These are phyloP conservation scores for Ilyonectria robusta DNA, from an alignment of 2,329 filamentous ascomycete genomes.

Conservation along the genomic window DNA sequence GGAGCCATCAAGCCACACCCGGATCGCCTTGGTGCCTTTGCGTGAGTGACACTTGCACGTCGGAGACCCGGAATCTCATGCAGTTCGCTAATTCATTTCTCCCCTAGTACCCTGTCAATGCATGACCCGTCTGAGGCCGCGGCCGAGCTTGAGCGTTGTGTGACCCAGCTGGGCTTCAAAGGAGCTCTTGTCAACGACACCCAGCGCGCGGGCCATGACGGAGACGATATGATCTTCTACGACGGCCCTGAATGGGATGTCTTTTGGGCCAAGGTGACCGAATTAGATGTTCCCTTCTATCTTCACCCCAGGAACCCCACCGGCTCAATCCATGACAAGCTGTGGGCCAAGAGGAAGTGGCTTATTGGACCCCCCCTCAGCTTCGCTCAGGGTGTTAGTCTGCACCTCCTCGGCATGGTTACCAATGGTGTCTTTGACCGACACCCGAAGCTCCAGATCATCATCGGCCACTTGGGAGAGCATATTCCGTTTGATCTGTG, in stretches of 20 bases:
- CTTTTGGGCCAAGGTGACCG: constrained; percentile 71
- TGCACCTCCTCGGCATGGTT: constrained; percentile 68
- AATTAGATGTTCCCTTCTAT: constrained; percentile 76
- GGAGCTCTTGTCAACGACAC: constrained; percentile 74
- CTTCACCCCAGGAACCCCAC: constrained; percentile 73
- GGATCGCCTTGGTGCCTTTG: constrained; percentile 63
- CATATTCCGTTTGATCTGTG: constrained; percentile 65
- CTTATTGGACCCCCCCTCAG: constrained; percentile 71
- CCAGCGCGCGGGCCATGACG: constrained; percentile 70
- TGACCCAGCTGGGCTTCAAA: constrained; percentile 72
- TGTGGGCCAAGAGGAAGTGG: constrained; percentile 72
- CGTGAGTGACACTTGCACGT: constrained; percentile 46
- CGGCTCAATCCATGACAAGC: constrained; percentile 68
- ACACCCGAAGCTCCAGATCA: constrained; percentile 60
- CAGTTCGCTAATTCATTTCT: background rate
- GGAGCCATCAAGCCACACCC: constrained; percentile 55
- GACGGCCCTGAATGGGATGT: constrained; percentile 72
- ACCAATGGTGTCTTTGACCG: constrained; percentile 66
- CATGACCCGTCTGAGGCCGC: constrained; percentile 66
- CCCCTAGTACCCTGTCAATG: constrained; percentile 62
- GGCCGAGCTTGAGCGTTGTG: constrained; percentile 65
- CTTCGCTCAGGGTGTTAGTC: constrained; percentile 71
- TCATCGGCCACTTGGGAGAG: constrained; percentile 65
- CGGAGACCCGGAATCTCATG: background rate
- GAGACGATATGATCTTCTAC: constrained; percentile 75